Conservation (phyloP, 192 early-diverging fungal genomes). For the Diversispora epigaea region DNA sequence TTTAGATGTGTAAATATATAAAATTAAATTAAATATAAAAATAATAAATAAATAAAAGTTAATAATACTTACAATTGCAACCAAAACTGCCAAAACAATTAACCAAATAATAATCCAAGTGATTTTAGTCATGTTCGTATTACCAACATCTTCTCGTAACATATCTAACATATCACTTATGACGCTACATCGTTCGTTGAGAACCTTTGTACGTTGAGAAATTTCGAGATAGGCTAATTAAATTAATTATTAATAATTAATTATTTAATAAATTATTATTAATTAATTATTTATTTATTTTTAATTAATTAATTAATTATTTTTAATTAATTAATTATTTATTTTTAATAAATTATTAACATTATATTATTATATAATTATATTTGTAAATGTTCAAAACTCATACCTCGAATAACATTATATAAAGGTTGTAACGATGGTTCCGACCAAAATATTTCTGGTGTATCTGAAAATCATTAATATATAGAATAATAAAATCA, state of each 20-base stretch:
- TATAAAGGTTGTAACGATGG: conserved; percentile 75
- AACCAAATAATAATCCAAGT: conserved; percentile 66
- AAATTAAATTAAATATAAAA: too few relatives aligned
- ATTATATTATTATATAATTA: conserved; percentile 4
- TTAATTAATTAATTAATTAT: too few relatives aligned
- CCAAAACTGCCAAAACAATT: conserved; percentile 51
- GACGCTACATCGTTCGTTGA: conserved; percentile 58
- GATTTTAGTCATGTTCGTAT: conserved; percentile 56
- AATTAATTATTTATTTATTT: too few relatives aligned
- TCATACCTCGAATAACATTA: conserved; percentile 66
- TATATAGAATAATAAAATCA: neutral
- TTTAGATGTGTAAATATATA: too few relatives aligned
- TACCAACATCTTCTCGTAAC: conserved; percentile 60
- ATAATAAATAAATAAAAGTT: too few relatives aligned
- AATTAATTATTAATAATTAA: too few relatives aligned
- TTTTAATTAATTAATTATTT: too few relatives aligned
- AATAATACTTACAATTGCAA: conserved; percentile 33
- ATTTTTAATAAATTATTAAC: neutral
- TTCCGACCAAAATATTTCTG: conserved; percentile 83
- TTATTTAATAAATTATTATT: too few relatives aligned
- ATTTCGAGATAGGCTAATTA: conserved; percentile 66
- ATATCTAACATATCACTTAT: conserved; percentile 62
- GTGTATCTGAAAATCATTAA: conserved; percentile 52
- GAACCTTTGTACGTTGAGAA: conserved; percentile 56
- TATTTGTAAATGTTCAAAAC: neutral